phyloP scores from a whole-genome alignment of 2,329 filamentous ascomycete species.

The Sporothrix protearum region DNA sequence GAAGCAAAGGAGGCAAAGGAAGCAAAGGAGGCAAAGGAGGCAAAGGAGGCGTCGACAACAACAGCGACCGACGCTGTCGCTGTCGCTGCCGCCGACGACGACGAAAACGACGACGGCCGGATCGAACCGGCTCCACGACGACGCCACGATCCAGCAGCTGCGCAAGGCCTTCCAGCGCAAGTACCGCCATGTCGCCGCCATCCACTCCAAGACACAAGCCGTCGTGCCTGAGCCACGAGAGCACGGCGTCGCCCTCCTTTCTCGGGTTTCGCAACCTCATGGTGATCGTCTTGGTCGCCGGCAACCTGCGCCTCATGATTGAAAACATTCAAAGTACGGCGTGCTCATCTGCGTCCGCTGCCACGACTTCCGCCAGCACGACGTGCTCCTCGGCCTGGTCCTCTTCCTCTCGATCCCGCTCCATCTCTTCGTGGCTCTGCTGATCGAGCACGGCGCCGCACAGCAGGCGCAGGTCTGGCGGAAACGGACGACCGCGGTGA shows the following conservation, averaged over 20 bases:
- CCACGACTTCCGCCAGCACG: slow-evolving; percentile 78
- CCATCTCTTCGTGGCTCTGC: slow-evolving; percentile 84
- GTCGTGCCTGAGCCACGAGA: slow-evolving; percentile 84
- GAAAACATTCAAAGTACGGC: slow-evolving; percentile 97
- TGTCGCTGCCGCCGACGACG: no score
- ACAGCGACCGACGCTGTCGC: no score
- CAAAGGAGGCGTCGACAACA: neutral
- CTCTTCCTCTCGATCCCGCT: slow-evolving; percentile 86
- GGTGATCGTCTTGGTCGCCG: slow-evolving; percentile 91
- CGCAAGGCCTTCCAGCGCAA: slow-evolving; percentile 53
- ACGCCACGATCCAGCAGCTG: slow-evolving; percentile 31
- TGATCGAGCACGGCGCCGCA: slow-evolving; percentile 82
- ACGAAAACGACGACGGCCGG: neutral
- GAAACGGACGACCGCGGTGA: slow-evolving; percentile 43
- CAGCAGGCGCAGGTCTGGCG: slow-evolving; percentile 69
- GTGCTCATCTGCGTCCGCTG: slow-evolving; percentile 89
- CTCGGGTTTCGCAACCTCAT: slow-evolving; percentile 93
- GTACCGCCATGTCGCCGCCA: slow-evolving; percentile 88
- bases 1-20: no score
- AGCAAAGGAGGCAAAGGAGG: no score
- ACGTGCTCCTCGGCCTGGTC: slow-evolving; percentile 69
- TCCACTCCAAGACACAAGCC: slow-evolving; percentile 69
- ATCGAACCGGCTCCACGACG: slow-evolving; percentile 26
- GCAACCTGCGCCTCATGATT: slow-evolving; percentile 89
- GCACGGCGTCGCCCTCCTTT: slow-evolving; percentile 72